These are phyloP conservation scores for Ilyonectria robusta DNA, from an alignment of 2,329 filamentous ascomycete species.

Conservation along the genomic window DNA sequence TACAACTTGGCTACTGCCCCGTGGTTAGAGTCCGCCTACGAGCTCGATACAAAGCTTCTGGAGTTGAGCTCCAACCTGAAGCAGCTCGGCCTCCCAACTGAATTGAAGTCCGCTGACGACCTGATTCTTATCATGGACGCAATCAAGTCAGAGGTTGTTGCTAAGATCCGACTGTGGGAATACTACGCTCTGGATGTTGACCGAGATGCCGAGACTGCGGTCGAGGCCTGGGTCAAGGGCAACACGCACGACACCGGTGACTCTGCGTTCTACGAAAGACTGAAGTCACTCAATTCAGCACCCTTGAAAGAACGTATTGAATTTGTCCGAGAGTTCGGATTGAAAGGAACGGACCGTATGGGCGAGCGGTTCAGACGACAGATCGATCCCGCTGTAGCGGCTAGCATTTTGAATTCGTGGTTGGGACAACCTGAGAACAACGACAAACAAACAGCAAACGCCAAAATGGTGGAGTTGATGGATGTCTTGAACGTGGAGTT, in stretches of 20 bases:
- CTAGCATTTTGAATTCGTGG: slow-evolving; percentile 62
- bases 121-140: slow-evolving; percentile 86
- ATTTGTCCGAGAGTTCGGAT: slow-evolving; percentile 77
- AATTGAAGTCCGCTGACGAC: slow-evolving; percentile 79
- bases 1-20: slow-evolving; percentile 96
- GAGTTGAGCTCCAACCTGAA: slow-evolving; percentile 84
- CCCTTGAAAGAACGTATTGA: slow-evolving; percentile 67
- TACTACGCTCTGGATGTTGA: slow-evolving; percentile 91
- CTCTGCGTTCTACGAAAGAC: slow-evolving; percentile 49
- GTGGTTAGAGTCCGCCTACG: slow-evolving; percentile 76
- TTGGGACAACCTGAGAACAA: slow-evolving; percentile 75
- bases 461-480: slow-evolving; percentile 74
- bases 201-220: slow-evolving; percentile 75
- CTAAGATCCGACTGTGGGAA: slow-evolving; percentile 87
- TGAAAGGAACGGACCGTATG: slow-evolving; percentile 80
- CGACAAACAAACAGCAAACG: slow-evolving; percentile 65
- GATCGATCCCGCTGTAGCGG: slow-evolving; percentile 78
- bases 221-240: slow-evolving; percentile 80
- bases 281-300: slow-evolving; percentile 64
- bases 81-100: slow-evolving; percentile 80
- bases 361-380: slow-evolving; percentile 83
- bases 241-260: slow-evolving; percentile 68
- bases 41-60: slow-evolving; percentile 74
- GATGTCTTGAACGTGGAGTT: slow-evolving; percentile 89
- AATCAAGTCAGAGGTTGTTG: slow-evolving; percentile 85